Evolutionary conservation across 2,329 filamentous ascomycete genomes (phyloP).

Genomic region (Dryadomyces quercus-mongolicae): DNA sequence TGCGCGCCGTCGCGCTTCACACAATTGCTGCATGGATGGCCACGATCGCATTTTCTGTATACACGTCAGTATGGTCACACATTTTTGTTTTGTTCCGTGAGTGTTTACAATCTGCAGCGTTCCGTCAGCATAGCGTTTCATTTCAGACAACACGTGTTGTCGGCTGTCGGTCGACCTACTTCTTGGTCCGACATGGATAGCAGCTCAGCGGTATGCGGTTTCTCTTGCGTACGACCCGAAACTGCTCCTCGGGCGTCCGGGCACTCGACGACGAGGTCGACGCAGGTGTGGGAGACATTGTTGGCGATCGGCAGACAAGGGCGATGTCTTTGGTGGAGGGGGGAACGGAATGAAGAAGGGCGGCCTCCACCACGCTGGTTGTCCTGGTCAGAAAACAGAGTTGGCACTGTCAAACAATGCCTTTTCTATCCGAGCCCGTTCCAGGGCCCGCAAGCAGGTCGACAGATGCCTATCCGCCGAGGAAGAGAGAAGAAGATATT

Average conservation of each 20-base stretch:
- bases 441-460: too few species aligned
- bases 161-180: conserved; percentile 38
- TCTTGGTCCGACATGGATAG: conserved; percentile 80
- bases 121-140: not conserved
- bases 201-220: conserved; percentile 89
- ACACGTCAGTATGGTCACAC: not conserved
- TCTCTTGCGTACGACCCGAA: conserved; percentile 78
- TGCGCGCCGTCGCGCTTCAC: conserved; percentile 79
- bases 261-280: conserved; percentile 65
- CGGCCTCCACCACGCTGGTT: too few species aligned
- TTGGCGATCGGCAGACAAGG: conserved; percentile 8
- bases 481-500: too few species aligned
- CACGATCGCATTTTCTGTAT: conserved; percentile 78
- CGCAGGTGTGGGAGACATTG: conserved; percentile 70
- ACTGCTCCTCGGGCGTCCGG: conserved; percentile 76
- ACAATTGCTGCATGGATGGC: conserved; percentile 87
- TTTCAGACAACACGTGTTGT: too few species aligned
- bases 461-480: too few species aligned
- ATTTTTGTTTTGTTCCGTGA: too few species aligned
- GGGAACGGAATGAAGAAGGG: too few species aligned
- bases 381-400: too few species aligned
- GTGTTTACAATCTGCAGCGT: conserved; percentile 11
- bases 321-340: too few species aligned
- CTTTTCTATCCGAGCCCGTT: too few species aligned
- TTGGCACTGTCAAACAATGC: too few species aligned